Percentiles rank a stretch among this genome's conserved stretches.
Conservation (phyloP, 257 asterid genomes). For the Gentiana dahurica region DNA sequence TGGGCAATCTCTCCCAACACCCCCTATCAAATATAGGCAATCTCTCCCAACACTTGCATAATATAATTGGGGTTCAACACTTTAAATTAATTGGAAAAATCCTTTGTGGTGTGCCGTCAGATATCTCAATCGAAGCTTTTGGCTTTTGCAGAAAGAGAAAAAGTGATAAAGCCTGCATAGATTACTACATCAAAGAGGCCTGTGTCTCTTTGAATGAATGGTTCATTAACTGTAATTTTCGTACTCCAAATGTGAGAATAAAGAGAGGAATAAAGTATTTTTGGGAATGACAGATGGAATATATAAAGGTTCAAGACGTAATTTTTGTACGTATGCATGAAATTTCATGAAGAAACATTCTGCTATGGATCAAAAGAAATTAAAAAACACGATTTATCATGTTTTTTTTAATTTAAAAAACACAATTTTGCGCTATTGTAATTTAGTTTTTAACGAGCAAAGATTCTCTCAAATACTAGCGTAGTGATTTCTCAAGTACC, state of each 20-base stretch:
- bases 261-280: conserved; percentile 55
- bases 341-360: conserved; percentile 28
- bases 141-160: conserved; percentile 31
- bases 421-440: background rate
- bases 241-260: conserved; percentile 11
- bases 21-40: too few species aligned
- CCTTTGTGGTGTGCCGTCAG: background rate
- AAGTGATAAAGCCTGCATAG: conserved; percentile 19
- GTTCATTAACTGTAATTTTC: conserved; percentile 38
- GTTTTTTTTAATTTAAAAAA: background rate
- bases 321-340: conserved; percentile 21
- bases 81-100: too few species aligned
- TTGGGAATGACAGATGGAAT: conserved; percentile 46
- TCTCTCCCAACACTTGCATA: too few species aligned
- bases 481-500: too few species aligned
- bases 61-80: background rate
- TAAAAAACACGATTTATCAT: too few species aligned
- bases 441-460: too few species aligned
- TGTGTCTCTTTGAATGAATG: conserved; percentile 71
- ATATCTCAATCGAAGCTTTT: conserved; percentile 27
- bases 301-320: conserved; percentile 31
- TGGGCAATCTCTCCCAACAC: too few species aligned
- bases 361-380: conserved; percentile 5
- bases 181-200: conserved; percentile 14
- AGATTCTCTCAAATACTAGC: too few species aligned